A percentile compares a stretch with the other conserved stretches of the same genome.
Evolutionary conservation across 1,284 basidiomycete genomes (phyloP).

Genomic region (Wallemia ichthyophaga): DNA sequence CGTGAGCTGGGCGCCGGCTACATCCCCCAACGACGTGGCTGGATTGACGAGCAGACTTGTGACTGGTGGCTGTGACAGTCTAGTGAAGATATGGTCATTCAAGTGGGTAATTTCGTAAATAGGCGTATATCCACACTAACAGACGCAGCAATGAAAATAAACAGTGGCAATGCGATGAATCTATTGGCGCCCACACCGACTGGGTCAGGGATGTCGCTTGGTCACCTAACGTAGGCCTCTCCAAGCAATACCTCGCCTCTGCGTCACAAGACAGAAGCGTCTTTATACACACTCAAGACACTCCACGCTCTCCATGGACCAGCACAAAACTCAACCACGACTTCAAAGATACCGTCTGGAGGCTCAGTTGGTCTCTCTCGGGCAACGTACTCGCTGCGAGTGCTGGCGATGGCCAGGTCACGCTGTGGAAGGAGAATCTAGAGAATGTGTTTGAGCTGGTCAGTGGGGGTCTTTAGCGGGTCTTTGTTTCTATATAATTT

Average conservation of each 20-base stretch:
- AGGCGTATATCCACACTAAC: no score
- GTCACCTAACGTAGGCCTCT: conserved; percentile 85
- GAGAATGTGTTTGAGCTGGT: conserved; percentile 89
- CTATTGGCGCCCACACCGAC: conserved; percentile 65
- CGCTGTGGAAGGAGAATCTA: conserved; percentile 90
- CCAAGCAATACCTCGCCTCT: conserved; percentile 77
- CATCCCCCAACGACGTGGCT: conserved; percentile 10
- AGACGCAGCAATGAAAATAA: conserved; percentile 13
- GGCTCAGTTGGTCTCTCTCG: conserved; percentile 84
- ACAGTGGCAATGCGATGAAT: conserved; percentile 67
- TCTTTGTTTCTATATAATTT: no score
- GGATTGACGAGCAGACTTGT: conserved; percentile 41
- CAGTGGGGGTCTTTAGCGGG: conserved; percentile 61
- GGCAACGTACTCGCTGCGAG: conserved; percentile 90
- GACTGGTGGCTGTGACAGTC: conserved; percentile 80
- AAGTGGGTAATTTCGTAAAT: no score
- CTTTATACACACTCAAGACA: conserved; percentile 74
- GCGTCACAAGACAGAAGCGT: conserved; percentile 69
- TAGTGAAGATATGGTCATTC: conserved; percentile 83
- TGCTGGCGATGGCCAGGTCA: conserved; percentile 93
- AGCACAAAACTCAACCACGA: conserved; percentile 49
- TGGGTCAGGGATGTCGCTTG: conserved; percentile 97
- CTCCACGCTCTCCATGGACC: conserved; percentile 45
- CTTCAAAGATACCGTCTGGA: conserved; percentile 88
- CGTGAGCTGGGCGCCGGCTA: conserved; percentile 90